Conservation (phyloP, 441 rosid species). For the Breynia disticha region DNA sequence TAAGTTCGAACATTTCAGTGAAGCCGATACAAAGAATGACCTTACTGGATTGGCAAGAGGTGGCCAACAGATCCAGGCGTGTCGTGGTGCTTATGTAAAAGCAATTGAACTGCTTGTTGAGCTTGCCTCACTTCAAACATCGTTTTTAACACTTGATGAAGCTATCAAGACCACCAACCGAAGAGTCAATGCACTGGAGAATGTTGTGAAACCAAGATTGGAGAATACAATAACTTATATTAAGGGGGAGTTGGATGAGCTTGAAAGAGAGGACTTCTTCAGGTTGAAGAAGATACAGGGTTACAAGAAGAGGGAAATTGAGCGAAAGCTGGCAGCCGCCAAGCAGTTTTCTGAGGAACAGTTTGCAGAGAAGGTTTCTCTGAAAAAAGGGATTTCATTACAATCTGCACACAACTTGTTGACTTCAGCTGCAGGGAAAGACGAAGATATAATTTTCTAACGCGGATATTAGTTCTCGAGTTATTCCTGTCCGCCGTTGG, state of each 20-base stretch:
- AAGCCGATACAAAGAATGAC: constrained; percentile 72
- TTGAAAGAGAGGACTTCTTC: constrained; percentile 88
- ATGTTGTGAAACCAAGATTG: constrained; percentile 77
- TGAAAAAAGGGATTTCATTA: constrained; percentile 54
- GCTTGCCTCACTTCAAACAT: constrained; percentile 91
- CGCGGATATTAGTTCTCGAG: constrained; percentile 11
- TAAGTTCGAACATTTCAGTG: constrained; percentile 68
- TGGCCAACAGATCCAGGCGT: constrained; percentile 82
- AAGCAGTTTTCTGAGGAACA: constrained; percentile 58
- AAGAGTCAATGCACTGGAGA: constrained; percentile 87
- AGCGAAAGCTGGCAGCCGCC: constrained; percentile 43
- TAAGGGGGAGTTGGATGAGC: constrained; percentile 86
- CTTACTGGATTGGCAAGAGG: constrained; percentile 91
- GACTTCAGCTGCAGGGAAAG: constrained; percentile 47
- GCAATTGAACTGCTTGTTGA: constrained; percentile 80
- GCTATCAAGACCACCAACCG: constrained; percentile 93
- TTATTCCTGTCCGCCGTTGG: constrained; percentile 12
- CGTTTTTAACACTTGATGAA: constrained; percentile 78
- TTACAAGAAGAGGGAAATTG: constrained; percentile 71
- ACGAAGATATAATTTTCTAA: constrained; percentile 77
- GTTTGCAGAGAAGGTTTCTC: constrained; percentile 50
- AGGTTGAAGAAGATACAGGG: constrained; percentile 89
- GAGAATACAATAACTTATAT: constrained; percentile 78
- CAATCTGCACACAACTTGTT: constrained; percentile 51
- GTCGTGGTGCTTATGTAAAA: constrained; percentile 79